A percentile compares a stretch with the other conserved stretches of the same genome.
Evolutionary conservation across 2,329 filamentous ascomycete genomes (phyloP).

Genomic region (Lachnellula occidentalis): DNA sequence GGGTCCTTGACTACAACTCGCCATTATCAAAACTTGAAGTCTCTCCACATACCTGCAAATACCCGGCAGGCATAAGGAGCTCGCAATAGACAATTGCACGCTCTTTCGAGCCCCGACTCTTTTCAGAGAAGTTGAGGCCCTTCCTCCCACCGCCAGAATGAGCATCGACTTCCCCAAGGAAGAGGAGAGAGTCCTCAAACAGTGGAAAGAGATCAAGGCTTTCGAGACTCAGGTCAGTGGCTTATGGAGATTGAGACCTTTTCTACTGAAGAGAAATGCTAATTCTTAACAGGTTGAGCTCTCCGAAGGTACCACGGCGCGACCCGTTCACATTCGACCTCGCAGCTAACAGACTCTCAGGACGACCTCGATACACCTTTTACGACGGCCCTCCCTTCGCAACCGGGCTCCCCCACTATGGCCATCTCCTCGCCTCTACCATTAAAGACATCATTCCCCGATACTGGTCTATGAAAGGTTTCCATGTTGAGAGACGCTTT

Average conservation of each 20-base stretch:
- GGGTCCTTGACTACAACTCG: not conserved
- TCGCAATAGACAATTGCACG: not conserved
- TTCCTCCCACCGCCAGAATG: conserved; percentile 17
- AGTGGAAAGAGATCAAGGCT: conserved; percentile 89
- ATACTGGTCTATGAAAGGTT: conserved; percentile 97
- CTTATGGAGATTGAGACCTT: conserved; percentile 1
- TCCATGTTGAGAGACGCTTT: conserved; percentile 85
- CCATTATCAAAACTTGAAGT: not conserved
- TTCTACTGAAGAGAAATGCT: not conserved
- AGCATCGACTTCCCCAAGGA: conserved; percentile 84
- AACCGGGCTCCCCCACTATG: conserved; percentile 63
- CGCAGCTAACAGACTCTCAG: conserved; percentile 4
- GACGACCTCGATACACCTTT: conserved; percentile 79
- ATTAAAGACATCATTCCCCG: conserved; percentile 96
- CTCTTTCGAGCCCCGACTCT: not conserved
- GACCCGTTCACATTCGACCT: not conserved
- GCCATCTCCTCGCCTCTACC: conserved; percentile 74
- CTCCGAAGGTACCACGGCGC: conserved; percentile 53
- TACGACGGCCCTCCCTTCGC: conserved; percentile 83
- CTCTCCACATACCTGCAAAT: not conserved
- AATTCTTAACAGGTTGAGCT: conserved; percentile 56
- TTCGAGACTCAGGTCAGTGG: conserved; percentile 64
- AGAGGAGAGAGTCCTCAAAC: conserved; percentile 76
- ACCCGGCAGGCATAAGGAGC: not conserved
- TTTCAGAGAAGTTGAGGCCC: not conserved